Base-by-base conservation (phyloP, 2,329 filamentous ascomycete species). In the Aspergillus udagawae region DNA sequence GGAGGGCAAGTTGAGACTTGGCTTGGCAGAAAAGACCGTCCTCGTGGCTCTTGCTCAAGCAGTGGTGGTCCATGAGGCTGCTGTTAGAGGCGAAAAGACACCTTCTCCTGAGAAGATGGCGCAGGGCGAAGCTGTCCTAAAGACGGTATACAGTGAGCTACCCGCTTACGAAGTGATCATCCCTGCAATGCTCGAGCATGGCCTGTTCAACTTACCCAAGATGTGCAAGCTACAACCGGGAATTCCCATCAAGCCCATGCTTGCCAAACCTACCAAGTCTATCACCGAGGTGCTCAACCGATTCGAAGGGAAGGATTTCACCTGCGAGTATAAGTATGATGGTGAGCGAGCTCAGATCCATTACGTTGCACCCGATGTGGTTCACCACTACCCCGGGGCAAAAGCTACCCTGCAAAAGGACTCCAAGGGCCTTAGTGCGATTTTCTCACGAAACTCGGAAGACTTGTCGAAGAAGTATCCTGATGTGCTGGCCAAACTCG, bases 311-410 rank as follows among this genome's bases (percentile, higher is more conserved):
- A 94, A 96, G 70, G 89, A 88, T 27, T 99, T 99, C 69, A 97
- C 94, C 1, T 99, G 94, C 77, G 94, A 99, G 73, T 99, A 96
- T 82, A 99, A 99, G 75, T 99, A 99, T 70, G 94, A 99, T 67
- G 94, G 94, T 51, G 94, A 99, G 75, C 84, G 94, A 70, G 94
- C 94, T n/a, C 94, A 99, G 72, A 97, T 99, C 52, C 94, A 99
- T 72, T 99, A 96, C 65, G 91, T 97, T 32, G 88, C 92, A 4
- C 90, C 91, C 60, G 89, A 93, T 60, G 84, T 90, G 9, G 79
- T 85, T 1, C 79, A 89, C 58, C 82, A 91, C 54, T 88, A 91
- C 64, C 83, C 83, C 56, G 83, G 88, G 49, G 81, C 84, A 38
- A 77, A 83, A 10, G 77, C 83, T 5, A 85, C 85, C 7, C 82